Evolutionary conservation across 1,284 basidiomycete species (phyloP).

Genomic region (Ganoderma lucidum): DNA sequence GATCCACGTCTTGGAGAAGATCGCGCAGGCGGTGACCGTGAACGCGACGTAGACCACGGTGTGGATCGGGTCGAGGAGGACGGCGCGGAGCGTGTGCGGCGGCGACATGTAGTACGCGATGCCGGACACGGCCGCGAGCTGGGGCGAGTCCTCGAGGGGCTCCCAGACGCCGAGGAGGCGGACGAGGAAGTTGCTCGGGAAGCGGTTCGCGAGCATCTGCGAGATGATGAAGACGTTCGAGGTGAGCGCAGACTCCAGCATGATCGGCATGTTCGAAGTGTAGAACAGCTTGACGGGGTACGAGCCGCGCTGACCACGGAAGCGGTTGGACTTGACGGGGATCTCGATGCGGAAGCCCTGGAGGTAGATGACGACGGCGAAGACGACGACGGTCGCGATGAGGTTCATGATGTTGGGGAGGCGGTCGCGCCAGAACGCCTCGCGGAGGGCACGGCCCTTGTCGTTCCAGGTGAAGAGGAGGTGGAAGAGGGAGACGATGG

Average conservation of each 20-base stretch:
- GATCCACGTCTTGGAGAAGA: constrained; percentile 99
- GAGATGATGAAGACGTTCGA: constrained; percentile 96
- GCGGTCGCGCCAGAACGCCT: constrained; percentile 98
- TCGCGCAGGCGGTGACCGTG: constrained; percentile 93
- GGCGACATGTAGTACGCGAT: constrained; percentile 98
- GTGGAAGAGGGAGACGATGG: constrained; percentile 96
- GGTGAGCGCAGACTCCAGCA: constrained; percentile 95
- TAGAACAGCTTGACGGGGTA: constrained; percentile 99
- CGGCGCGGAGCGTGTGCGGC: constrained; percentile 89
- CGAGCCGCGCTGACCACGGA: constrained; percentile 93
- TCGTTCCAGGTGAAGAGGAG: constrained; percentile 98
- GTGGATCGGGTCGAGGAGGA: constrained; percentile 93
- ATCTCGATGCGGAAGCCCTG: constrained; percentile 99
- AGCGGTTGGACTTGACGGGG: constrained; percentile 96
- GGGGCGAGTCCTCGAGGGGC: constrained; percentile 93
- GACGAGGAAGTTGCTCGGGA: constrained; percentile 93
- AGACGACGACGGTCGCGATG: constrained; percentile 91
- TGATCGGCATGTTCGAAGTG: constrained; percentile 99
- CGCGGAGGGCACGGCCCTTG: constrained; percentile 95
- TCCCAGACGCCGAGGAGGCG: constrained; percentile 96
- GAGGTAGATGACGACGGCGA: constrained; percentile 96
- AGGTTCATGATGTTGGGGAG: constrained; percentile 99
- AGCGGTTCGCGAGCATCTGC: constrained; percentile 93
- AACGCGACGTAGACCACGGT: constrained; percentile 92
- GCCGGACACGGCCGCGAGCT: constrained; percentile 92